Percentiles rank a stretch among this genome's conserved stretches.
These are phyloP conservation scores for Diaporthe aspalathi DNA, from an alignment of 2,329 filamentous ascomycete genomes.

Conservation along the genomic window DNA sequence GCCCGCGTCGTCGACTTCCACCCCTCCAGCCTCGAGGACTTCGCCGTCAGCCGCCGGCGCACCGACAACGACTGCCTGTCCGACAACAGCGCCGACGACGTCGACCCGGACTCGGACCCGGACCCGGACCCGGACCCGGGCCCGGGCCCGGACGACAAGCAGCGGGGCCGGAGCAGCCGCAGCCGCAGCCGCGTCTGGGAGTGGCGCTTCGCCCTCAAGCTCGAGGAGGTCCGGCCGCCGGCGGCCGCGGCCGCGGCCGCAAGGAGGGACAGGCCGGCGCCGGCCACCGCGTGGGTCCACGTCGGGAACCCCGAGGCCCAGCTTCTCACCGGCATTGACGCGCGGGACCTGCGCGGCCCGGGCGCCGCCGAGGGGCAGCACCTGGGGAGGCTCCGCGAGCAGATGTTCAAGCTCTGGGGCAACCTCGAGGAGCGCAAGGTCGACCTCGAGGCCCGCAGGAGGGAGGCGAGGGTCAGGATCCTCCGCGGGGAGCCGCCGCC, in stretches of 20 bases:
- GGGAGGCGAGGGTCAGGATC: conserved; percentile 22
- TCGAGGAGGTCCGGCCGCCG: conserved; percentile 72
- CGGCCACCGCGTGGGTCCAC: conserved; percentile 71
- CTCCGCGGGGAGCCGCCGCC: conserved; percentile 49
- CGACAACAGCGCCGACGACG: conserved; percentile 52
- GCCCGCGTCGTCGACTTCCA: conserved; percentile 87
- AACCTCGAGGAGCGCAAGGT: conserved; percentile 79
- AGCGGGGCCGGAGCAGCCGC: conserved; percentile 42
- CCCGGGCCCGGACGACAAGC: conserved; percentile 38
- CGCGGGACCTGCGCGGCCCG: conserved; percentile 66
- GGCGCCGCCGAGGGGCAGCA: conserved; percentile 45
- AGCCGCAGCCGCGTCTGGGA: conserved; percentile 67
- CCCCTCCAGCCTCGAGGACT: conserved; percentile 77
- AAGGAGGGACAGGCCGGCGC: conserved; percentile 46
- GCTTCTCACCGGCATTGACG: conserved; percentile 60
- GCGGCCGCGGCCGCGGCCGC: conserved; percentile 26
- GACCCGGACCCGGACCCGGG: too few relatives aligned
- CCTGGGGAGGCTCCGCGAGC: conserved; percentile 71
- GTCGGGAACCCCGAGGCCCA: conserved; percentile 70
- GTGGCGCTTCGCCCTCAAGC: conserved; percentile 84
- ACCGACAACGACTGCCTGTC: conserved; percentile 64
- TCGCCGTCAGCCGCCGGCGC: conserved; percentile 63
- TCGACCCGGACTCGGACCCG: conserved; percentile 45
- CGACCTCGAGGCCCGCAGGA: conserved; percentile 46
- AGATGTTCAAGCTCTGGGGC: conserved; percentile 85